Conservation (phyloP, 352 stramenopile genomes). For the Peronosclerospora sorghi region DNA sequence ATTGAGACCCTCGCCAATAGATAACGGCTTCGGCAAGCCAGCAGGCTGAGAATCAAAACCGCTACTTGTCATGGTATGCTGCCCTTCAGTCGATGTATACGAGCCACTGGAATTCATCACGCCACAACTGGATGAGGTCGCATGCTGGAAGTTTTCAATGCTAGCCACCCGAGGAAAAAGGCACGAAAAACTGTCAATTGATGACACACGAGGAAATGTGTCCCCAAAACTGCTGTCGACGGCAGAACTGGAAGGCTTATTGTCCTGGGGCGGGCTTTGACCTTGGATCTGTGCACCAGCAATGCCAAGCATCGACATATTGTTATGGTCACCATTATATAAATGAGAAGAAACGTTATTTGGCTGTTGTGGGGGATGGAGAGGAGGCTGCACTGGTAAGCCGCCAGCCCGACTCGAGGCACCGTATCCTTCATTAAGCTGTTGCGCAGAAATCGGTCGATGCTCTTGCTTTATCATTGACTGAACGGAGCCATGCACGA, state of each 20-base stretch:
- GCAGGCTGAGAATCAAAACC: conserved; percentile 14
- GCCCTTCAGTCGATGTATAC: conserved; percentile 15
- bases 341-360: conserved; percentile 19
- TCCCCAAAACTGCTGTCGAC: conserved; percentile 21
- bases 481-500: conserved; percentile 1
- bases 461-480: conserved; percentile 18
- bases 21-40: conserved; percentile 43
- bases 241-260: conserved; percentile 7
- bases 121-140: conserved; percentile 20
- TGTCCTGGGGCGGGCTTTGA: conserved; percentile 12
- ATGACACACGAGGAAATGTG: conserved; percentile 59
- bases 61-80: conserved; percentile 16
- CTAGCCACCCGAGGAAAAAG: conserved; percentile 73
- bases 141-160: conserved; percentile 66
- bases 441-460: conserved; percentile 6
- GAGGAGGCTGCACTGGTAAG: conserved; percentile 23
- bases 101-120: conserved; percentile 14
- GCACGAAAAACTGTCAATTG: conserved; percentile 78
- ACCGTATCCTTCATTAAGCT: conserved; percentile 11
- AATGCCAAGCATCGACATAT: conserved; percentile 28
- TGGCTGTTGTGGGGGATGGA: conserved; percentile 21
- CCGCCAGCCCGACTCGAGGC: conserved; percentile 1
- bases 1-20: conserved; percentile 52
- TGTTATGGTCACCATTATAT: conserved; percentile 30
- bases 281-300: conserved; percentile 20